Base-by-base conservation (phyloP, 371 early-diverging fungal genomes). In the Zychaea mexicana region DNA sequence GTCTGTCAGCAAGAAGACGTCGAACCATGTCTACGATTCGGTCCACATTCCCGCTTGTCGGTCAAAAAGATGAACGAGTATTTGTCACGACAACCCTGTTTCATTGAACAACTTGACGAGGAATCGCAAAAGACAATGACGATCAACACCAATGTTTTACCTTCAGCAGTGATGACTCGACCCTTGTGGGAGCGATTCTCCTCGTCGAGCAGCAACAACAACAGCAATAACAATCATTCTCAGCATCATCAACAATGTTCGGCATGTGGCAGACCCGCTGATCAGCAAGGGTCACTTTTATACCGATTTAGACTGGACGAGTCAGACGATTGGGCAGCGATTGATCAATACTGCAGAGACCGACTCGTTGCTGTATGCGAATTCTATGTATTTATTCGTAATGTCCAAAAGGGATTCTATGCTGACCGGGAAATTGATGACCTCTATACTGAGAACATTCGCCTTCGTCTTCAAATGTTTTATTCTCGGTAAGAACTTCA, bases 401-500 rank as follows among this genome's bases (percentile, higher is more conserved):
- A 94, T 60, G 79, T 96, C 55, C 88, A 90, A 64, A 85, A 90
- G 52, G 94, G 95, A 0, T 78, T 93, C 19, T 95, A 92, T 73
- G 76, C 89, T 19, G 87, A 88, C 64, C 88, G 94, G 27, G 73
- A 84, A 0, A 80, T 87, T 47, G 88, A 88, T 65, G 96, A 94
- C 52, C 65, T 96, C 24, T 94, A 90, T 71, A 72, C 85, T n/a
- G 96, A 97, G 73, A 85, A 91, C 30, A 80, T 94, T 28, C 82
- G 90, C 10, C 78, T 96, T 36, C 88, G 93, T 57, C 82, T 96
- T 28, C 90, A 89, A 61, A 97, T 97, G 95, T 96, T 95, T 68
- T 94, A 94, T 76, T 90, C 96, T 52, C 73, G 81, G 77, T 80
- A 66, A 58, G 72, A 15, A 4, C 13, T 8, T 8, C 12, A 3